Base-by-base conservation (phyloP, 305 asterid species). In the Withania somnifera region DNA sequence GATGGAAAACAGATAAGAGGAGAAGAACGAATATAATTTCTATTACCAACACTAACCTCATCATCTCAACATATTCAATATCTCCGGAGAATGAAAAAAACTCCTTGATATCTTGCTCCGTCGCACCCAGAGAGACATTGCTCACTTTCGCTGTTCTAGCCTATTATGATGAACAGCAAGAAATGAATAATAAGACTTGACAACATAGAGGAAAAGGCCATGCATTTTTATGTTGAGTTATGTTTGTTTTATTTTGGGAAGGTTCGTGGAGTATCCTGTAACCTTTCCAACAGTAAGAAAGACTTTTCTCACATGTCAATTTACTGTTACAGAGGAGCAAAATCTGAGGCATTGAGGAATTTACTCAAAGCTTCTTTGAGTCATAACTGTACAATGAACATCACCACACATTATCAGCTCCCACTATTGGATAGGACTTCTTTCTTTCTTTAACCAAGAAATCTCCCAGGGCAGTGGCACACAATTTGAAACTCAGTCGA, bases 31-130 rank as follows among this genome's bases (percentile, higher is more conserved):
- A 42, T 28, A 11, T 73, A 42, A 5, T 28, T 50, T 54, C 34
- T 32, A 40, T 15, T 81, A 56, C 58, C 52, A 20, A 19, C 24
- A 73, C 76, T 6, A 82, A 92, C 97, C 98, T 91, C 79, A 87
- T 88, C 87, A 92, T 83, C 76, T 92, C 95, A 57, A 93, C 86
- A 84, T 86, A 88, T 80, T 90, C 92, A 84, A 93, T 93, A 36
- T 85, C 90, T 53, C 98, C 97, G 4, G 98, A 92, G 91, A 93
- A 92, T 17, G 98, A 93, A 85, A 93, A 93, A 89, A 93, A 93
- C 90, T 92, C 98, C 90, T 88, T 89, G 82, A 93, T 87, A 81
- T 93, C 98, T 75, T 87, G 90, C 79, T 91, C 95, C 15, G 93
- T 83, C n/a, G 97, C 98, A 83, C 98, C 69, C 10, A 92, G 85